Conservation (phyloP, 108 stramenopile species). For the Discostella stelligeroides region DNA sequence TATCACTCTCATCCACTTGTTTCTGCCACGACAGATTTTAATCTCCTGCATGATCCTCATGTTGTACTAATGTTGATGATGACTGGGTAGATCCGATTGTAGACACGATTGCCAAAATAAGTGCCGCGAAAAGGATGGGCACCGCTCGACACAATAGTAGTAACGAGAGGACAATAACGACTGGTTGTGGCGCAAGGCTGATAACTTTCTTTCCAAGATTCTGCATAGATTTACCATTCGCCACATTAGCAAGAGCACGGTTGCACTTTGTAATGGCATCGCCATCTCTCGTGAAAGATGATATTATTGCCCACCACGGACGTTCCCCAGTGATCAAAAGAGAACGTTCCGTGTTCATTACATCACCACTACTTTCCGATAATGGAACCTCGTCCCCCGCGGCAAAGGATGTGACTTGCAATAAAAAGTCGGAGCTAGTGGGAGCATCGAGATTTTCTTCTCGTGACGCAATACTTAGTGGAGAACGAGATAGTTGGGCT, state of each 20-base stretch:
- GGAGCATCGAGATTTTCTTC: conserved; percentile 36
- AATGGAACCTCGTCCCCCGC: conserved; percentile 10
- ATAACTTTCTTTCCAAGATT: neutral
- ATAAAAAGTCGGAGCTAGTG: conserved; percentile 39
- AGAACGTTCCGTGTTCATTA: neutral
- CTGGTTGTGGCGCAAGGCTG: conserved; percentile 2
- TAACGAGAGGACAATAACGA: conserved; percentile 4
- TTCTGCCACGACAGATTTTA: too few species aligned
- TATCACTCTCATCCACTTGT: too few species aligned
- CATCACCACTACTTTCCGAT: conserved; percentile 16
- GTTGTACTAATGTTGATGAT: too few species aligned
- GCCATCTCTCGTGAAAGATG: conserved; percentile 2
- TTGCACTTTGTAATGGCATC: neutral
- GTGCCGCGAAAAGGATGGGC: conserved; percentile 28
- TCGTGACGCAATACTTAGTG: conserved; percentile 13
- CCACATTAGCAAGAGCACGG: too few species aligned
- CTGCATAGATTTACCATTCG: neutral
- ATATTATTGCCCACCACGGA: conserved; percentile 26
- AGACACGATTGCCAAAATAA: conserved; percentile 32
- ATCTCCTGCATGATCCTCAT: too few species aligned
- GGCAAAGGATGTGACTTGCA: conserved; percentile 35
- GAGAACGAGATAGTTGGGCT: conserved; percentile 34
- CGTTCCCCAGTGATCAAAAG: neutral
- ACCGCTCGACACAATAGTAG: conserved; percentile 15
- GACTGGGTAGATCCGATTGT: too few species aligned